Evolutionary conservation across 2,329 filamentous ascomycete species (phyloP).

Genomic region (Cladosporium sp.): DNA sequence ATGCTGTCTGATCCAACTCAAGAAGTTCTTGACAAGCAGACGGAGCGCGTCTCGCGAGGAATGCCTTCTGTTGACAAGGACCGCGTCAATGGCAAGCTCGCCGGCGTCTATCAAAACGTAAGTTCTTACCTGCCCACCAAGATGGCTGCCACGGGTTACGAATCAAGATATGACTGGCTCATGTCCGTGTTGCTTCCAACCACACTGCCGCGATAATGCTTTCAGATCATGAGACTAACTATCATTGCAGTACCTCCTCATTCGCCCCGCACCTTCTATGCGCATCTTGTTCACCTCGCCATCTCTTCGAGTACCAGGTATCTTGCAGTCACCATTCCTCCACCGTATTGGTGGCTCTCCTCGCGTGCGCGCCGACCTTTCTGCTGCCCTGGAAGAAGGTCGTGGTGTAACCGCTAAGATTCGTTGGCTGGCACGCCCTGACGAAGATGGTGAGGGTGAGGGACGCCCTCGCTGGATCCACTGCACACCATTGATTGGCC

Average conservation of each 20-base stretch:
- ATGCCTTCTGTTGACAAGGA: conserved; percentile 18
- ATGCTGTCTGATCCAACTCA: conserved; percentile 46
- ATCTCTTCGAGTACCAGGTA: conserved; percentile 45
- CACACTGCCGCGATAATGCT: background rate
- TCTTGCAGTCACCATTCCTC: conserved; percentile 46
- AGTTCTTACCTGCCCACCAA: conserved; percentile 26
- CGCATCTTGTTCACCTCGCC: conserved; percentile 48
- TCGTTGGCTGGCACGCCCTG: conserved; percentile 56
- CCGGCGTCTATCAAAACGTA: conserved; percentile 56
- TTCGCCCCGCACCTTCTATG: conserved; percentile 44
- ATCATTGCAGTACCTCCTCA: conserved; percentile 39
- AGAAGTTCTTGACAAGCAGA: conserved; percentile 23
- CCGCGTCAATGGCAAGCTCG: conserved; percentile 38
- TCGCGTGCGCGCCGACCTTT: conserved; percentile 50
- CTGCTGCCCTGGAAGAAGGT: conserved; percentile 60
- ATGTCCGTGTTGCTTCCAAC: no score
- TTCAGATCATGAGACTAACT: conserved; percentile 7
- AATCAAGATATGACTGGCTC: background rate
- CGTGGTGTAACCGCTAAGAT: conserved; percentile 71
- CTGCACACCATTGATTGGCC: conserved; percentile 66
- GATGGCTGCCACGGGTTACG: background rate
- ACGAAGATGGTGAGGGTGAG: conserved; percentile 39
- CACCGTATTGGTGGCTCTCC: conserved; percentile 46
- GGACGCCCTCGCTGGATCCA: conserved; percentile 71
- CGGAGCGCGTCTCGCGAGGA: conserved; percentile 17